Base-by-base conservation (phyloP, 2,329 filamentous ascomycete genomes). In the Diplodia mutila region DNA sequence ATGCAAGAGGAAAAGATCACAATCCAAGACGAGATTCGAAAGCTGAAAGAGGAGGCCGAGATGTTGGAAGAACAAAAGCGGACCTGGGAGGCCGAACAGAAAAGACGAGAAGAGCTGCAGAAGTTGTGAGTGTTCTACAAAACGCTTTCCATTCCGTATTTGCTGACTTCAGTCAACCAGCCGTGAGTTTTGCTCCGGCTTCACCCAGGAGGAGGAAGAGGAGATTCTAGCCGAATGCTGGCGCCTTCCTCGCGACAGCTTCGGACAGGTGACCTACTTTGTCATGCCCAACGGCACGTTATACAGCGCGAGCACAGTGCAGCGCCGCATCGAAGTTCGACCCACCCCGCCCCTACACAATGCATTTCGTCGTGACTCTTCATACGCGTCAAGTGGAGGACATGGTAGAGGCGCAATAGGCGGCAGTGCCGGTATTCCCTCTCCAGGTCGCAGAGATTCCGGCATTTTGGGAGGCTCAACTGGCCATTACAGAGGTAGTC, bases 21-120 rank as follows among this genome's bases (percentile, higher is more conserved):
- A 3, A 53, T 65, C 4, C 23, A 42, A 46, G 61, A 65, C 42
- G 48, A 65, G 23, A 53, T 65, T 46, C 48, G 61, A 42, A 48
- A 25, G 18, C 34, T 65, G 21, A 65, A 46, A 21, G 61, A 53
- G 37, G 32, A 54, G 34, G 34, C 49, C 3, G 46, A 53, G 12
- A 23, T 16, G 12, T 29, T 34, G 2, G 59, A 63, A 37, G 59
- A 63, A n/a, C 27, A 51, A 6, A 63, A 63, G 4, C 12, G 9
- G n/a, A 34, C 32, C 9, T 57, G 53, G 53, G 53, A 57, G 39
- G 53, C n/a, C 9, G 53, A 57, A 3, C 32, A 57, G 29, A 34
- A 54, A 34, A 34, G 32, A 18, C 34, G 53, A n/a, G 53, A 57
- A 21, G 14, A 57, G 2, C 5, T 63, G 11, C 27, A 34, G 27